These are phyloP conservation scores for Nigrospora osmanthi DNA, from an alignment of 2,329 filamentous ascomycete species.

Conservation along the genomic window DNA sequence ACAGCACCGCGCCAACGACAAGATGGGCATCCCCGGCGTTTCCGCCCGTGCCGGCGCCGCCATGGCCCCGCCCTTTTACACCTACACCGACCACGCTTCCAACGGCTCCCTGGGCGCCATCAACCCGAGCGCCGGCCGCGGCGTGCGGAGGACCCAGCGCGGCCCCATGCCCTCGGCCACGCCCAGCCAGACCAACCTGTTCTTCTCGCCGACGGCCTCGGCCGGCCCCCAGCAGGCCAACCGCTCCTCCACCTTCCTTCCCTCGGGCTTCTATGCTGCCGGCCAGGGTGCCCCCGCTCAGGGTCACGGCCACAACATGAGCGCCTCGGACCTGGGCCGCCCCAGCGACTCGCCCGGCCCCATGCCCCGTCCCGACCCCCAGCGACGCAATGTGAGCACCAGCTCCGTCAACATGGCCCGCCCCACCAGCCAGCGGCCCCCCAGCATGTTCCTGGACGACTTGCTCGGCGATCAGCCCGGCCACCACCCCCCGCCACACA, in stretches of 20 bases:
- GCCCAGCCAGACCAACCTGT: conserved; percentile 64
- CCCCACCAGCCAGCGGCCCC: conserved; percentile 63
- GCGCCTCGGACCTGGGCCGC: conserved; percentile 48
- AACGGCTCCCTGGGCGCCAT: conserved; percentile 33
- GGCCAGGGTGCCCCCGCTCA: conserved; percentile 44
- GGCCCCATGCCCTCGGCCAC: conserved; percentile 45
- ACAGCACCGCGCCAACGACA: conserved; percentile 62
- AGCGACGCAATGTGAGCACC: conserved; percentile 40
- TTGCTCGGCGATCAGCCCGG: conserved; percentile 69
- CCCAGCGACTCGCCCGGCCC: conserved; percentile 54
- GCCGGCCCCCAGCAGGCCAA: conserved; percentile 43
- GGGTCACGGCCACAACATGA: conserved; percentile 46
- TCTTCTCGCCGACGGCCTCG: conserved; percentile 89
- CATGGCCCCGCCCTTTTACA: conserved; percentile 44
- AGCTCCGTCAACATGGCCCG: conserved; percentile 62
- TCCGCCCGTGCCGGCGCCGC: conserved; percentile 24
- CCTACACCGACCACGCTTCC: conserved; percentile 53
- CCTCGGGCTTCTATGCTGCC: conserved; percentile 84
- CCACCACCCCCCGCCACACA: conserved; percentile 30
- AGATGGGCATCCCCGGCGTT: conserved; percentile 54
- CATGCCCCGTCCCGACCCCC: conserved; percentile 26
- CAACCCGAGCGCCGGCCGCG: conserved; percentile 39
- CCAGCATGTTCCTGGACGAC: conserved; percentile 86
- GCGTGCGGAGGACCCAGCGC: conserved; percentile 42
- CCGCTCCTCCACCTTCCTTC: conserved; percentile 74